A percentile compares a stretch with the other conserved stretches of the same genome.
phyloP scores from a whole-genome alignment of 306 rosid species.

The Malus orientalis region DNA sequence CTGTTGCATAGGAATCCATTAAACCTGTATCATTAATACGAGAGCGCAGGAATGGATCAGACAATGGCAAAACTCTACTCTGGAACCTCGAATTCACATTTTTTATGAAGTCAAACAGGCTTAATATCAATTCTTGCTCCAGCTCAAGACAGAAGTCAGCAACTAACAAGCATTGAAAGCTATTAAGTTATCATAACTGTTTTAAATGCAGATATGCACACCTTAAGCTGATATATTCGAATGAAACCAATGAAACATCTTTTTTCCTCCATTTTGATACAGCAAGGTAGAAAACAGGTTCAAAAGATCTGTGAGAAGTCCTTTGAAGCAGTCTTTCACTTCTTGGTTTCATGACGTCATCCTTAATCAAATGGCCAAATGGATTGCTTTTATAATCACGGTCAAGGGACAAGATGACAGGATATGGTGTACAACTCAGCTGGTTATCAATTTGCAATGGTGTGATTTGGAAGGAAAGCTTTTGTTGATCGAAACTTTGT shows the following conservation, averaged over 20 bases:
- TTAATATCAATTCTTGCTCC: conserved; percentile 84
- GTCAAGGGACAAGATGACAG: conserved; percentile 76
- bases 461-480: conserved; percentile 48
- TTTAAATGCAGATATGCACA: conserved; percentile 23
- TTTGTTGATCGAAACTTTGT: conserved; percentile 84
- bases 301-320: conserved; percentile 33
- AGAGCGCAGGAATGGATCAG: conserved; percentile 4
- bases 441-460: conserved; percentile 91
- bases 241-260: conserved; percentile 75
- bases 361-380: conserved; percentile 33
- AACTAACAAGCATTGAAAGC: conserved; percentile 20
- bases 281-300: conserved; percentile 59
- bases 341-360: conserved; percentile 31
- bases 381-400: conserved; percentile 40
- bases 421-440: conserved; percentile 79
- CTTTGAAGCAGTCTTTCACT: conserved; percentile 36
- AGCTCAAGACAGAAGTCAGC: conserved; percentile 86
- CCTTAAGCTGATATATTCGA: conserved; percentile 85
- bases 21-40: conserved; percentile 17
- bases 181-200: background rate
- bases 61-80: too few species aligned
- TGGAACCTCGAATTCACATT: too few species aligned
- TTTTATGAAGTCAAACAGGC: conserved; percentile 60
- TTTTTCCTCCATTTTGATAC: conserved; percentile 88
- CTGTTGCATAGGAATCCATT: conserved; percentile 29